Conservation (phyloP, 805 yeast genomes). For the Ogataea naganishii region DNA sequence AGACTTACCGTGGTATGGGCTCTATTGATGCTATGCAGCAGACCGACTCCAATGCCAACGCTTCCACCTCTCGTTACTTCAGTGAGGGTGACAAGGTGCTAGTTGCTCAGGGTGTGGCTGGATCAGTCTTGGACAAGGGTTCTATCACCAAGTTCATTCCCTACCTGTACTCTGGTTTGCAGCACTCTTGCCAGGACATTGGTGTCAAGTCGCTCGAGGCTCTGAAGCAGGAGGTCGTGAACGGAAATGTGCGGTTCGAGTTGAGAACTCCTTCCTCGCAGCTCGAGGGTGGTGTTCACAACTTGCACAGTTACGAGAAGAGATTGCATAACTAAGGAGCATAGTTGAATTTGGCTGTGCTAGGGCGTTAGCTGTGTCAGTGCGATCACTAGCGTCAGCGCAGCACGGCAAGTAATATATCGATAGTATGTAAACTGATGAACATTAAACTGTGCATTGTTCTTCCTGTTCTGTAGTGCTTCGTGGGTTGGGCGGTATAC, state of each 20-base stretch:
- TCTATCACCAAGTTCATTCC: constrained; percentile 90
- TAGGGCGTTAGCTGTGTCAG: too few relatives aligned
- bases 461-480: too few relatives aligned
- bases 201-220: constrained; percentile 65
- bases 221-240: constrained; percentile 55
- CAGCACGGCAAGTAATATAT: too few relatives aligned
- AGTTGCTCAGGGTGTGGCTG: constrained; percentile 98
- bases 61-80: constrained; percentile 96
- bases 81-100: constrained; percentile 92
- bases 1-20: constrained; percentile 99
- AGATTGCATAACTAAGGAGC: constrained; percentile 72
- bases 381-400: too few relatives aligned
- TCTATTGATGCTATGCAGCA: constrained; percentile 97
- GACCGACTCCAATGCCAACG: constrained; percentile 83
- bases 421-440: too few relatives aligned
- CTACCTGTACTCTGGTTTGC: constrained; percentile 88
- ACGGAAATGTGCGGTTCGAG: constrained; percentile 83
- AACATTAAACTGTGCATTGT: too few relatives aligned
- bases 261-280: constrained; percentile 98
- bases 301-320: constrained; percentile 95
- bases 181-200: constrained; percentile 98
- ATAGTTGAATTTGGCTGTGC: not conserved
- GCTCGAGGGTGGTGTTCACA: constrained; percentile 97
- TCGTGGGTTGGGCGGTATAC: too few relatives aligned
- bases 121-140: constrained; percentile 95